Conservation (phyloP, 129 eudicot genomes). For the Heracleum sosnowskyi region DNA sequence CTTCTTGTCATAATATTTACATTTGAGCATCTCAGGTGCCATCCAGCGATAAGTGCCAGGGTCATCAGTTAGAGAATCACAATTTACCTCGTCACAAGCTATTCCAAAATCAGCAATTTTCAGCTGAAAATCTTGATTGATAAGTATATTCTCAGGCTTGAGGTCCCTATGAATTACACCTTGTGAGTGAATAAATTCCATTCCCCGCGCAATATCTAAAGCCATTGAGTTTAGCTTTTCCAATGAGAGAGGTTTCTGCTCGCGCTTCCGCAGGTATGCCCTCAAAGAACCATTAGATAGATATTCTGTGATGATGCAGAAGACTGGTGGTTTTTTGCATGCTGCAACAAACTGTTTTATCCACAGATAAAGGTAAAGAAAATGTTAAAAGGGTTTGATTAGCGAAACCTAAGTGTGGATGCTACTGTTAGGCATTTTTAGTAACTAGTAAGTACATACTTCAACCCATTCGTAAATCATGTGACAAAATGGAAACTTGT, state of each 20-base stretch:
- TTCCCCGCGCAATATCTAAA: constrained; percentile 81
- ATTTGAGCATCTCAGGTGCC: constrained; percentile 97
- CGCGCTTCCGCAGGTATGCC: constrained; percentile 77
- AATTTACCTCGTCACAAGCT: constrained; percentile 74
- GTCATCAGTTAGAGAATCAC: constrained; percentile 75
- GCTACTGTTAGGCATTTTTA: not conserved
- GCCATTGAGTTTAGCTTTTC: constrained; percentile 47
- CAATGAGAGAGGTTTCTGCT: constrained; percentile 49
- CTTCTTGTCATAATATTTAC: constrained; percentile 63
- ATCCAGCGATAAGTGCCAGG: constrained; percentile 98
- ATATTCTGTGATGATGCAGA: constrained; percentile 71
- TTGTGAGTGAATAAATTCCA: constrained; percentile 88
- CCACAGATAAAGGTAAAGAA: not conserved
- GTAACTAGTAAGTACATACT: not conserved
- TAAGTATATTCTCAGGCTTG: constrained; percentile 82
- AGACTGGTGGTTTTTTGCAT: constrained; percentile 66
- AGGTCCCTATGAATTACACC: constrained; percentile 89
- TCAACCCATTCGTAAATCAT: not conserved
- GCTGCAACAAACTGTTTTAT: constrained; percentile 65
- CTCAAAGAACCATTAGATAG: constrained; percentile 85
- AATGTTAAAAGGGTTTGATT: not conserved
- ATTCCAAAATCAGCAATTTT: constrained; percentile 95
- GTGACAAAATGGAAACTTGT: not conserved
- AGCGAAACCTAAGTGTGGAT: not conserved
- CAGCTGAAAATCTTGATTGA: constrained; percentile 51